Evolutionary conservation across 306 rosid species (phyloP).

Genomic region (Cucurbita pepo): DNA sequence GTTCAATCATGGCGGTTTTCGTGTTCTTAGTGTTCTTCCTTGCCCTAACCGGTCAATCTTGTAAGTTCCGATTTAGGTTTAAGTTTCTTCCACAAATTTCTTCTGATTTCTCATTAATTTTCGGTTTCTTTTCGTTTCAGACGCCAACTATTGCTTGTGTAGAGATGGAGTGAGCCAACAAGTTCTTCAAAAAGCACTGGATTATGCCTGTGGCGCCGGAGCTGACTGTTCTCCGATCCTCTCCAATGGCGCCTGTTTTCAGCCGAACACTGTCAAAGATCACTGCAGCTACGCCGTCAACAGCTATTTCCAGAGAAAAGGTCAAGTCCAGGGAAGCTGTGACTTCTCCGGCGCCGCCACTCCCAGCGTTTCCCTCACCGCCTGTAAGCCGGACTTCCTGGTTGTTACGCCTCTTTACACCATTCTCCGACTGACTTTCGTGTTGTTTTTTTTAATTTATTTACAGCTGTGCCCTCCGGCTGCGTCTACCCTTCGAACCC

Average conservation of each 20-base stretch:
- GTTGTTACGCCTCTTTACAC: not conserved
- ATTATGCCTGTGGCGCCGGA: constrained; percentile 95
- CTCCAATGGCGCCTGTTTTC: constrained; percentile 56
- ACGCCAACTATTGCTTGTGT: constrained; percentile 67
- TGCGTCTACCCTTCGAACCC: constrained; percentile 70
- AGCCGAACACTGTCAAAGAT: constrained; percentile 76
- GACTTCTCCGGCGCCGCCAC: constrained; percentile 62
- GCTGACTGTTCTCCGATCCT: constrained; percentile 70
- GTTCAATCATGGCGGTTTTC: constrained; percentile 25
- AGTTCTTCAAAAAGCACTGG: constrained; percentile 57
- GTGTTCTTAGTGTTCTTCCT: constrained; percentile 27
- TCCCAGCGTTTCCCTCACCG: constrained; percentile 28
- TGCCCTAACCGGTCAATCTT: constrained; percentile 32
- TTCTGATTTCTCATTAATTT: not conserved
- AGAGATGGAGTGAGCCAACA: constrained; percentile 56
- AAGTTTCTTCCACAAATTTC: not conserved
- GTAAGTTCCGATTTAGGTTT: constrained; percentile 22
- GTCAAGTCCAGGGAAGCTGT: constrained; percentile 47
- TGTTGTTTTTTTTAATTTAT: not conserved
- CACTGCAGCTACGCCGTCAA: constrained; percentile 85
- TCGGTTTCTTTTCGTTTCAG: constrained; percentile 9
- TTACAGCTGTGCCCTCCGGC: constrained; percentile 40
- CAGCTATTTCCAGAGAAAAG: constrained; percentile 74
- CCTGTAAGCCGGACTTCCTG: constrained; percentile 13
- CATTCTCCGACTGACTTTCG: not conserved